Base-by-base conservation (phyloP, 108 stramenopile species). In the Parmales sp. region DNA sequence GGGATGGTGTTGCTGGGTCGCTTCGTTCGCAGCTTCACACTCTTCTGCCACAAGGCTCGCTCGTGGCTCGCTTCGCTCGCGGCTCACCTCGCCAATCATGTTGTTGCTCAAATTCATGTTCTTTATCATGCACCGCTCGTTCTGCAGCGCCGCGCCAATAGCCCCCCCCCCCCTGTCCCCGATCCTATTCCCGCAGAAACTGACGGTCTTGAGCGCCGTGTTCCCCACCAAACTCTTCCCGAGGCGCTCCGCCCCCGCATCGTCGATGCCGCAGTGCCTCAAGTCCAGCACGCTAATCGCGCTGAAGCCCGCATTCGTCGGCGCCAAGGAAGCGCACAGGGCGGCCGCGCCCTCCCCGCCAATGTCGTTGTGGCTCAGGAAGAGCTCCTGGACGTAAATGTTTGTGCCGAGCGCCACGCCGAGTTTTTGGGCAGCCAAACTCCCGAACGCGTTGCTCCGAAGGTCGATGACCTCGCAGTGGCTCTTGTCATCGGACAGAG, bases 241-340 rank as follows among this genome's bases (percentile, higher is more conserved):
- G n/a, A 60, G 13, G 13, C n/a, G 13, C 54, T 20, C 54, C 28
- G 31, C 54, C 1, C 54, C 54, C 1, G 29, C 31, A 20, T 60
- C 54, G 54, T 60, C 54, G 31, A 60, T 60, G 54, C 54, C 54
- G 31, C 54, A 60, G 31, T 60, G 54, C 54, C 54, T 28, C 54
- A 60, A 20, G 28, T 60, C 54, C 3, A 60, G 54, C 5, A 60
- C 4, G 28, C 29, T 34, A 11, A 60, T 20, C 31, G n/a, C 20
- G 1, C 31, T 34, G 16, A 60, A 60, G 6, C 54, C 54, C 4
- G 54, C 54, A 16, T 60, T 60, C 1, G 54, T 60, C 54, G 54
- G 54, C 28, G 26, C 54, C 7, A 60, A 34, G 54, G n/a, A 19
- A 34, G 29, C 31, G 54, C 54, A 60, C 54, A 60, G 20, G 8